Evolutionary conservation across 306 rosid genomes (phyloP).

Genomic region (Citrullus amarus): DNA sequence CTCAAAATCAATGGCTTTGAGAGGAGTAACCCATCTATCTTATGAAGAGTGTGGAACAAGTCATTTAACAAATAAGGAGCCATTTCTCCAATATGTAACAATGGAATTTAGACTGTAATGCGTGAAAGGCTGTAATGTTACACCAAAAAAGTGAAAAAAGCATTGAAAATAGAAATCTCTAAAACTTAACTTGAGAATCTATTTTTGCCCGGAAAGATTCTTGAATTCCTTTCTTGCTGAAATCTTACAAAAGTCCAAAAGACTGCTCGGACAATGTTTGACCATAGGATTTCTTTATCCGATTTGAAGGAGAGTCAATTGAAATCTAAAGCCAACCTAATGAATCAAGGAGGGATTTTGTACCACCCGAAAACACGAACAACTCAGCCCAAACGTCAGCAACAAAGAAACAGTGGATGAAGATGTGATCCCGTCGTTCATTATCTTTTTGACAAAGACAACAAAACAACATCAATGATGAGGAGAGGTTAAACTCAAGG

Average conservation of each 20-base stretch:
- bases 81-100: neutral
- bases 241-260: neutral
- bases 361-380: neutral
- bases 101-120: neutral
- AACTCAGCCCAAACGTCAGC: neutral
- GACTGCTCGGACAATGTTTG: neutral
- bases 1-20: too few species aligned
- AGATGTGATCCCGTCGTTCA: neutral
- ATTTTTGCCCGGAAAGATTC: neutral
- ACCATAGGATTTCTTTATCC: neutral
- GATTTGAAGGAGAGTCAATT: neutral
- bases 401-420: neutral
- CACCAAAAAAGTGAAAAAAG: neutral
- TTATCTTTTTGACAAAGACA: neutral
- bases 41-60: too few species aligned
- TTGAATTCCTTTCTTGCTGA: neutral
- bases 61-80: too few species aligned
- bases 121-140: neutral
- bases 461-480: neutral
- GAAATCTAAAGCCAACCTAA: neutral
- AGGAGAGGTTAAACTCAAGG: neutral
- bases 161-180: neutral
- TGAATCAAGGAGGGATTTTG: neutral
- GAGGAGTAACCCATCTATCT: too few species aligned
- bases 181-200: neutral